Evolutionary conservation across 2,329 filamentous ascomycete genomes (phyloP).

Genomic region (Zarea fungicola): DNA sequence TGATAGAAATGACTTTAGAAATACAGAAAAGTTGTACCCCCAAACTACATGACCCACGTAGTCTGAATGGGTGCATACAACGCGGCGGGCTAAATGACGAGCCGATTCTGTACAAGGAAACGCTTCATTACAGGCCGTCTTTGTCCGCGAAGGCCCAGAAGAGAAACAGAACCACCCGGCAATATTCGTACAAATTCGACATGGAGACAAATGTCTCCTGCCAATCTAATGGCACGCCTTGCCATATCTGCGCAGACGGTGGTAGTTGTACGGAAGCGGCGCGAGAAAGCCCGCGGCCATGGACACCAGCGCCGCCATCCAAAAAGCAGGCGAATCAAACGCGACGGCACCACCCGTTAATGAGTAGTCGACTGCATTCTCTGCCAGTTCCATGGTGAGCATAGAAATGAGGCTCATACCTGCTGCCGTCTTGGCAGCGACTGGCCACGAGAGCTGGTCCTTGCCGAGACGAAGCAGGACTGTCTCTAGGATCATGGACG

Average conservation of each 20-base stretch:
- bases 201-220: not conserved
- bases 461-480: constrained; percentile 42
- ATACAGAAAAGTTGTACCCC: too few species aligned
- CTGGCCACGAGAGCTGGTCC: constrained; percentile 41
- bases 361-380: constrained; percentile 51
- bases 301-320: constrained; percentile 43
- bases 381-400: constrained; percentile 51
- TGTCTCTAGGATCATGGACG: constrained; percentile 49
- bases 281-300: constrained; percentile 41
- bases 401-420: constrained; percentile 57
- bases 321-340: constrained; percentile 44
- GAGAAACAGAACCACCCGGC: too few species aligned
- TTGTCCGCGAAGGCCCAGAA: too few species aligned
- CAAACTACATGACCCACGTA: too few species aligned
- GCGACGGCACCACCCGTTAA: constrained; percentile 47
- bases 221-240: constrained; percentile 39
- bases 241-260: constrained; percentile 42
- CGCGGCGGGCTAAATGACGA: too few species aligned
- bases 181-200: too few species aligned
- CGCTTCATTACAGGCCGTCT: too few species aligned
- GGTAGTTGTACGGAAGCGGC: constrained; percentile 50
- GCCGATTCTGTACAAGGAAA: too few species aligned
- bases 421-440: constrained; percentile 45
- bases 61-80: too few species aligned
- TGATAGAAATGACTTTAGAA: too few species aligned